Conservation (phyloP, 352 stramenopile genomes). For the Globisporangium abappressorium region DNA sequence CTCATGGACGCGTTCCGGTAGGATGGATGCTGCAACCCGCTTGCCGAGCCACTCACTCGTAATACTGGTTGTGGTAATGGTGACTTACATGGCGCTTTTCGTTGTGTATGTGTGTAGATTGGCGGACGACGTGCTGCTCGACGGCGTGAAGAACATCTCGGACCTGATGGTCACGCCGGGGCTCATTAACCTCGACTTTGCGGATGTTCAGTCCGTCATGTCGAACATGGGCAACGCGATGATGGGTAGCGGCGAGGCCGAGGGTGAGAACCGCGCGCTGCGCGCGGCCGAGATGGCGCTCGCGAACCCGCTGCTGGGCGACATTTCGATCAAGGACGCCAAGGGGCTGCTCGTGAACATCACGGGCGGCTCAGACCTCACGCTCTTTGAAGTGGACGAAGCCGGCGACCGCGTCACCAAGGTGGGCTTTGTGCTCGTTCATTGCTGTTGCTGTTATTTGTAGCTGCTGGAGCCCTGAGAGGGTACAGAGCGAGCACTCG, state of each 20-base stretch:
- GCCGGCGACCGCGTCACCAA: constrained; percentile 82
- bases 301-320: constrained; percentile 83
- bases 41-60: neutral
- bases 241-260: constrained; percentile 90
- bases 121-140: constrained; percentile 81
- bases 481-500: neutral
- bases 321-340: constrained; percentile 89
- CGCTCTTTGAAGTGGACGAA: constrained; percentile 90
- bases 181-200: constrained; percentile 87
- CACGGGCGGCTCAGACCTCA: constrained; percentile 91
- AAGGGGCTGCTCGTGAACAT: constrained; percentile 96
- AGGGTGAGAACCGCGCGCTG: constrained; percentile 86
- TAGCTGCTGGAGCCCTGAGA: neutral
- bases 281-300: constrained; percentile 82
- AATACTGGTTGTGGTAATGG: neutral
- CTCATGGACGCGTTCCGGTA: constrained; percentile 87
- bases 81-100: neutral
- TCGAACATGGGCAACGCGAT: constrained; percentile 87
- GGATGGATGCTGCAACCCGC: neutral
- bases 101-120: constrained; percentile 32
- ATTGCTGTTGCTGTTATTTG: neutral
- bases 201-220: constrained; percentile 87
- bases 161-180: constrained; percentile 88
- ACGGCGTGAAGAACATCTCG: constrained; percentile 88
- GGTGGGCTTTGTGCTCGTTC: constrained; percentile 13